phyloP scores from a whole-genome alignment of 495 filamentous ascomycete genomes.

The Aspergillus ellipticus region DNA sequence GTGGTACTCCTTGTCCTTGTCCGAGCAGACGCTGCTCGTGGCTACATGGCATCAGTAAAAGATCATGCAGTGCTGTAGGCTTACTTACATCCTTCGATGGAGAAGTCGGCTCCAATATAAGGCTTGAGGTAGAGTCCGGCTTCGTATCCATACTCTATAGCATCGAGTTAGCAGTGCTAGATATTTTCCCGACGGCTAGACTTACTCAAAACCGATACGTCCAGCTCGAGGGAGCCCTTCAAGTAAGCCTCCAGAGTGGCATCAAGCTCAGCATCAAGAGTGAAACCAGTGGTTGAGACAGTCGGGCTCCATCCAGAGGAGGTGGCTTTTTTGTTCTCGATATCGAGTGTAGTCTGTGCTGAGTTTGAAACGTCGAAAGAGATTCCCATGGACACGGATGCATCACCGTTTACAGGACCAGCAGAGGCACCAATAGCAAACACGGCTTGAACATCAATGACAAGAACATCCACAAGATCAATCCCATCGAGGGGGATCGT shows the following conservation, averaged over 20 bases:
- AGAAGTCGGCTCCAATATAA: constrained; percentile 23
- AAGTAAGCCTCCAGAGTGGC: constrained; percentile 22
- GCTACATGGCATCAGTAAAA: constrained; percentile 14
- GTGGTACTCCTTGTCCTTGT: constrained; percentile 6
- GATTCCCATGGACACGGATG: constrained; percentile 20
- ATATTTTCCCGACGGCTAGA: background rate
- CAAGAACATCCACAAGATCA: constrained; percentile 27
- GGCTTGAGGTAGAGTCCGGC: constrained; percentile 32
- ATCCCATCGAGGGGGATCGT: constrained; percentile 15
- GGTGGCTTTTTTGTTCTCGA: constrained; percentile 7
- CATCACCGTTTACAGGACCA: constrained; percentile 24
- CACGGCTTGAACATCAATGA: constrained; percentile 28
- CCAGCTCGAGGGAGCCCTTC: constrained; percentile 25
- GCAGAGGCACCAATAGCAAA: constrained; percentile 11
- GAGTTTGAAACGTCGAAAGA: constrained; percentile 20
- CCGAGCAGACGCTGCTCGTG: constrained; percentile 11
- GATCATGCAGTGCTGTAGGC: background rate
- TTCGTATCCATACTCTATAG: constrained; percentile 30
- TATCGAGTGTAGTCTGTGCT: constrained; percentile 28
- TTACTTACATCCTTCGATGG: constrained; percentile 23
- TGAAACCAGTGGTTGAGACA: constrained; percentile 18
- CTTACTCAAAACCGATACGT: constrained; percentile 26
- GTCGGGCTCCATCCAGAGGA: constrained; percentile 7
- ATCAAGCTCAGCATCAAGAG: constrained; percentile 25
- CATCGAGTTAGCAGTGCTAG: background rate